A percentile compares a stretch with the other conserved stretches of the same genome.
Conservation (phyloP, 257 asterid species). For the Linaria vulgaris region DNA sequence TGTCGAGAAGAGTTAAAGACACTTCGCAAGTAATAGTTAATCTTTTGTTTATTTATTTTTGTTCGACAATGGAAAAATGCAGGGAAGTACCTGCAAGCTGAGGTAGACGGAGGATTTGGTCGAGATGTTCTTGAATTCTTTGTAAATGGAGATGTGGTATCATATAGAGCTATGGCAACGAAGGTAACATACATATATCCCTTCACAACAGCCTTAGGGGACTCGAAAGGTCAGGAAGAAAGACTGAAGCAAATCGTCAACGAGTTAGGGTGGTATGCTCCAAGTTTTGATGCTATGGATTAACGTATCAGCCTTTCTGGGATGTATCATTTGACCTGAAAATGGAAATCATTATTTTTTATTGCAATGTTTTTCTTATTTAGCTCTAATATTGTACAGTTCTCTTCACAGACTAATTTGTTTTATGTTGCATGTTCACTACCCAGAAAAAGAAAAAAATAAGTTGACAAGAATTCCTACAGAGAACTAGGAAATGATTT, state of each 20-base stretch:
- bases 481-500: too few relatives aligned
- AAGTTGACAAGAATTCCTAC: too few relatives aligned
- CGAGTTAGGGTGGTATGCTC: constrained; percentile 87
- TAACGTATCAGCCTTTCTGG: constrained; percentile 22
- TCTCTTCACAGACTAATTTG: too few relatives aligned
- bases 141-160: constrained; percentile 67
- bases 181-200: constrained; percentile 83
- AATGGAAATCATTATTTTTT: too few relatives aligned
- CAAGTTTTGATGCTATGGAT: constrained; percentile 69
- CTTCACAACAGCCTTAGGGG: constrained; percentile 94
- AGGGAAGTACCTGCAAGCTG: constrained; percentile 78
- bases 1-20: too few relatives aligned
- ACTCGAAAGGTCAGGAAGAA: constrained; percentile 81
- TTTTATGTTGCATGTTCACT: too few relatives aligned
- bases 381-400: too few relatives aligned
- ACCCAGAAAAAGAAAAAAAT: too few relatives aligned
- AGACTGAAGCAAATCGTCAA: constrained; percentile 60
- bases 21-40: too few relatives aligned
- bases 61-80: constrained; percentile 19
- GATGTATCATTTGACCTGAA: too few relatives aligned
- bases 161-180: constrained; percentile 82
- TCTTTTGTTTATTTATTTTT: too few relatives aligned
- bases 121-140: constrained; percentile 80
- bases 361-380: too few relatives aligned
- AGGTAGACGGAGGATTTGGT: constrained; percentile 93